These are phyloP conservation scores for Pseudocercospora pini-densiflorae DNA, from an alignment of 2,329 filamentous ascomycete species.

Conservation along the genomic window DNA sequence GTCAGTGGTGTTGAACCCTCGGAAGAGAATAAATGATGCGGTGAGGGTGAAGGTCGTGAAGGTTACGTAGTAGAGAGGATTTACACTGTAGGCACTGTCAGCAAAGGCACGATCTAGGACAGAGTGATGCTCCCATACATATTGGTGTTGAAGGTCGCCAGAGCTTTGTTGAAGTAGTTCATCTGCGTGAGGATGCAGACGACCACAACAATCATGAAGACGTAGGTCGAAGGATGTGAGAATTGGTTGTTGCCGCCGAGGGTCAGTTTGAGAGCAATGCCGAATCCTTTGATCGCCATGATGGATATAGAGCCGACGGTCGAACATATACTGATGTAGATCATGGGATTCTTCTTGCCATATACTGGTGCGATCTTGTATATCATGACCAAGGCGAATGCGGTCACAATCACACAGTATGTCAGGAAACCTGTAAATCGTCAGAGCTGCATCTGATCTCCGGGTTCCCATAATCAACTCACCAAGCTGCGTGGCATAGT, in stretches of 20 bases:
- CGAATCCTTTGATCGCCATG: constrained; percentile 99
- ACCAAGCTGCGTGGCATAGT: constrained; percentile 92
- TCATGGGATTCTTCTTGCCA: constrained; percentile 92
- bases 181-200: constrained; percentile 98
- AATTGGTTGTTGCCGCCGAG: constrained; percentile 95
- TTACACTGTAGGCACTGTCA: constrained; percentile 65
- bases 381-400: constrained; percentile 93
- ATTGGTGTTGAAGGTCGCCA: constrained; percentile 95
- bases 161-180: constrained; percentile 99
- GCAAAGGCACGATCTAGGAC: not conserved
- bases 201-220: constrained; percentile 89
- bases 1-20: constrained; percentile 93
- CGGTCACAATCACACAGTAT: constrained; percentile 78
- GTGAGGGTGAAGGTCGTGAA: constrained; percentile 94
- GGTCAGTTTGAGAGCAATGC: constrained; percentile 95
- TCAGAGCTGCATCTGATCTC: constrained; percentile 13
- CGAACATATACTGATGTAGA: constrained; percentile 97
- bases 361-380: constrained; percentile 89
- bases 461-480: constrained; percentile 39
- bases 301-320: constrained; percentile 96
- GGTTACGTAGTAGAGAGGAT: constrained; percentile 95
- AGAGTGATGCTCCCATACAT: constrained; percentile 67
- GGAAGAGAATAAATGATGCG: constrained; percentile 94
- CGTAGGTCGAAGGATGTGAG: constrained; percentile 90
- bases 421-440: constrained; percentile 76